Percentiles rank a stretch among this genome's conserved stretches.
Evolutionary conservation across 257 asterid species (phyloP).

Genomic region (Solanum appendiculatum): DNA sequence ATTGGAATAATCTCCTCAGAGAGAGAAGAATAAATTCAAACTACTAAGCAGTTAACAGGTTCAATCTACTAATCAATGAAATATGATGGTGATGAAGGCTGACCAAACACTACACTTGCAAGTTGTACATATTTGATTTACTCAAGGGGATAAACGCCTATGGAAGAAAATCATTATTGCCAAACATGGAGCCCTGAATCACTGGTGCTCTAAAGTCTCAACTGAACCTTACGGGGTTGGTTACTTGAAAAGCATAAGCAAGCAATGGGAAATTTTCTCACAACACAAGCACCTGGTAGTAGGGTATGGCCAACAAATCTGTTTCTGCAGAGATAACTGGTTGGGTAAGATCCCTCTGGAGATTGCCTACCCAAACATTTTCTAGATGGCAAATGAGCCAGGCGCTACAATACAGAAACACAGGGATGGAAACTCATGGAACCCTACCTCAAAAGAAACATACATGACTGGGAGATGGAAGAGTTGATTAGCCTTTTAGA

Average conservation of each 20-base stretch:
- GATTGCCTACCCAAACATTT: neutral
- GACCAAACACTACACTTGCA: no score
- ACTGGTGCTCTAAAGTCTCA: neutral
- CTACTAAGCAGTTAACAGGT: no score
- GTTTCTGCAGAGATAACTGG: neutral
- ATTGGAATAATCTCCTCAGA: no score
- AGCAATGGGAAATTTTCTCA: neutral
- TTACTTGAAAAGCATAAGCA: neutral
- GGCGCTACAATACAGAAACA: neutral
- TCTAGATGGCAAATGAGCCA: neutral
- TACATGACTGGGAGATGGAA: neutral
- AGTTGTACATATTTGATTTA: no score
- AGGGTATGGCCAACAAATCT: neutral
- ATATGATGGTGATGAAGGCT: no score
- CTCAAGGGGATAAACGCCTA: neutral
- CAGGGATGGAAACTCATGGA: neutral
- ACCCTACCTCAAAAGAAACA: neutral
- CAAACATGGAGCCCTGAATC: neutral
- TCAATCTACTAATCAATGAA: no score
- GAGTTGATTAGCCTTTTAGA: neutral
- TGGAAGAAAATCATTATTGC: neutral
- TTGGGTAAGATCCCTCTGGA: neutral
- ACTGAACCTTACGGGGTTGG: neutral
- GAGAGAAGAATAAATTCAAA: no score
- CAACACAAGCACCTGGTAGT: neutral